Conservation (phyloP, 169 alveolate species). For the Plasmodium vivax region DNA sequence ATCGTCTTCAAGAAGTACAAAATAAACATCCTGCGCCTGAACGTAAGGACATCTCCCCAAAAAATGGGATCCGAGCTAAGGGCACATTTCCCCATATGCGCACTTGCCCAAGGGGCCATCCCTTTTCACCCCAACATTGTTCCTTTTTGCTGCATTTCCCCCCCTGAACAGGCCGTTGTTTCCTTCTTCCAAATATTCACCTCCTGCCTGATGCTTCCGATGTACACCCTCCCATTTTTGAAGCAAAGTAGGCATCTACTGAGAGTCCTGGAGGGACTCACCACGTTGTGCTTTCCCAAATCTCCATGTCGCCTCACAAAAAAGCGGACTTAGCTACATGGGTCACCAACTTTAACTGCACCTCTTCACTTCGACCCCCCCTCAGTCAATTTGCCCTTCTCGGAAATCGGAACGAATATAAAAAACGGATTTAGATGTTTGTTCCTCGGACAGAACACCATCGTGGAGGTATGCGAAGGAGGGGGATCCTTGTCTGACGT, state of each 20-base stretch:
- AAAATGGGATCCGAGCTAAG: background rate
- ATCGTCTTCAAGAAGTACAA: slow-evolving; percentile 39
- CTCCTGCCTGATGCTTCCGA: slow-evolving; percentile 45
- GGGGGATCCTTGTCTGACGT: background rate
- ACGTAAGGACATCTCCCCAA: slow-evolving; percentile 22
- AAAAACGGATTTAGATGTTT: slow-evolving; percentile 30
- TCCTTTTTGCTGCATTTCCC: background rate
- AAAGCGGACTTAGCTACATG: background rate
- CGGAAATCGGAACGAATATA: slow-evolving; percentile 41
- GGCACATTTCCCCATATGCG: background rate
- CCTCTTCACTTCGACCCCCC: background rate
- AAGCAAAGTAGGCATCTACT: slow-evolving; percentile 10
- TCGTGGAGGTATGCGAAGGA: slow-evolving; percentile 30
- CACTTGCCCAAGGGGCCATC: background rate
- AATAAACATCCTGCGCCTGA: slow-evolving; percentile 40
- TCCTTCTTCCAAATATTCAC: slow-evolving; percentile 59
- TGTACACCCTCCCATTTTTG: slow-evolving; percentile 55
- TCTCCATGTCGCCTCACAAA: background rate
- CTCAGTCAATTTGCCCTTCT: slow-evolving; percentile 39
- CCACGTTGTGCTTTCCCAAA: background rate
- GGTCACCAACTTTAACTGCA: background rate
- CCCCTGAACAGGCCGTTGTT: slow-evolving; percentile 28
- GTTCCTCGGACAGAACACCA: slow-evolving; percentile 33
- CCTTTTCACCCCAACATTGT: background rate
- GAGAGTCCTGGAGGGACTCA: background rate